These are phyloP conservation scores for Chrysosporium queenslandicum DNA, from an alignment of 2,329 filamentous ascomycete genomes.

Conservation along the genomic window DNA sequence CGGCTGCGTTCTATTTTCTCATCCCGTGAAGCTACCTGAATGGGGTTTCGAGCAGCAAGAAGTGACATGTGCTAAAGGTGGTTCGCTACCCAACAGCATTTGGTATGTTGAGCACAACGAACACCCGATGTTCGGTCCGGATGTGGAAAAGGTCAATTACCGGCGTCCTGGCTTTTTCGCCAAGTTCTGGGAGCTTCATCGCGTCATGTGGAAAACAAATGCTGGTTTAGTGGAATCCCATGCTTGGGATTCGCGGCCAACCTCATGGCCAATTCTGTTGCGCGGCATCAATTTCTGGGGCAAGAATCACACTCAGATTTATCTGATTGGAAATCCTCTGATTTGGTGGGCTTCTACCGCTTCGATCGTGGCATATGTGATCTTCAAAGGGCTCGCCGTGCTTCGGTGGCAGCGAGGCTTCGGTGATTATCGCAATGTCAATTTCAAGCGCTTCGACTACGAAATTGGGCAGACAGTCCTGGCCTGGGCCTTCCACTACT, in stretches of 20 bases:
- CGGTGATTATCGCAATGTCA: constrained; percentile 69
- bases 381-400: constrained; percentile 79
- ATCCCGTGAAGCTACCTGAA: constrained; percentile 96
- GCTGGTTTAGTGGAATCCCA: constrained; percentile 93
- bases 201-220: constrained; percentile 98
- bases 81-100: constrained; percentile 87
- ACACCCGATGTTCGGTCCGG: constrained; percentile 63
- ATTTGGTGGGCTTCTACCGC: constrained; percentile 87
- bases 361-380: constrained; percentile 63
- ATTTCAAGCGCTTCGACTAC: constrained; percentile 95
- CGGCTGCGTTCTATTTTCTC: constrained; percentile 89
- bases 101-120: constrained; percentile 94
- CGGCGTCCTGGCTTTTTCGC: constrained; percentile 87
- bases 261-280: constrained; percentile 81
- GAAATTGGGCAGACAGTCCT: constrained; percentile 84
- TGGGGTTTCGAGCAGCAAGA: constrained; percentile 99
- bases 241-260: constrained; percentile 92
- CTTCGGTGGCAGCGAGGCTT: constrained; percentile 91
- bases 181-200: constrained; percentile 95
- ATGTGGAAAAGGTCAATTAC: constrained; percentile 93
- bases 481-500: constrained; percentile 96
- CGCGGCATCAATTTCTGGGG: constrained; percentile 99
- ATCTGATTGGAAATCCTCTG: constrained; percentile 87
- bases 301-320: constrained; percentile 85
- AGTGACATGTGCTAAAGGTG: constrained; percentile 89